Evolutionary conservation across 225 moss, liverwort and hornwort genomes (phyloP), one percentile per base, ranked within the genome.

Genomic region (Pseudisothecium myosuroides): DNA sequence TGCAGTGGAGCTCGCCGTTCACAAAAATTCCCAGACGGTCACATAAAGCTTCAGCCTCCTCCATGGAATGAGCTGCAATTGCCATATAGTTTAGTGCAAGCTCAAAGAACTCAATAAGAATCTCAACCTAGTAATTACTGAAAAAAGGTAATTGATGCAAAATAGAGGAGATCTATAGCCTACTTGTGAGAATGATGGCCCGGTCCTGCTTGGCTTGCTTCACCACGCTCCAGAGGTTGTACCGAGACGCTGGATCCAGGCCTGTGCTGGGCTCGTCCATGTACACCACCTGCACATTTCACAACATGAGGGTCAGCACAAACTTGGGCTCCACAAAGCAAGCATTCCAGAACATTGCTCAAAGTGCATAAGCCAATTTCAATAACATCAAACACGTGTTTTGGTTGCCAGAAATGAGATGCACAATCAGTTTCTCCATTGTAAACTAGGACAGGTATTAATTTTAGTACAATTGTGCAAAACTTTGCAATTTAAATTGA

Each of bases 261-360:
- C 98, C 98, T 24, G 98, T 96, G 91, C 98, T 97, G 55, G 98
- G 98, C 92, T 98, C 98, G 89, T 98, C 98, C 96, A 98, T 96
- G 83, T 98, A 98, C 66, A 98, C 98, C 90, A 98, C 98, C 97
- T 97, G 91, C 78, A 88, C 82, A 73, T 45, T 76, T 68, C 86
- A 69, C 41, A 73, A 55, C 43, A 55, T 31, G 26, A 43, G 54
- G 32, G 12, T 87, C 78, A 43, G 78, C 87, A 61, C 47, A 76
- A 86, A 11, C 63, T 28, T 32, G 20, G 19, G 29, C 56, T 69
- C 60, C 87, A 20, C 34, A 80, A 56, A 75, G 63, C 28, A 50
- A 76, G 62, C 19, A n/a, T n/a, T 75, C 49, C 50, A 8, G 52
- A n/a, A 28, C 83, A 26, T 64, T 12, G 24, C 64, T 65, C 64